Evolutionary conservation across 345 rosid species (phyloP).

Genomic region (Salix viminalis): DNA sequence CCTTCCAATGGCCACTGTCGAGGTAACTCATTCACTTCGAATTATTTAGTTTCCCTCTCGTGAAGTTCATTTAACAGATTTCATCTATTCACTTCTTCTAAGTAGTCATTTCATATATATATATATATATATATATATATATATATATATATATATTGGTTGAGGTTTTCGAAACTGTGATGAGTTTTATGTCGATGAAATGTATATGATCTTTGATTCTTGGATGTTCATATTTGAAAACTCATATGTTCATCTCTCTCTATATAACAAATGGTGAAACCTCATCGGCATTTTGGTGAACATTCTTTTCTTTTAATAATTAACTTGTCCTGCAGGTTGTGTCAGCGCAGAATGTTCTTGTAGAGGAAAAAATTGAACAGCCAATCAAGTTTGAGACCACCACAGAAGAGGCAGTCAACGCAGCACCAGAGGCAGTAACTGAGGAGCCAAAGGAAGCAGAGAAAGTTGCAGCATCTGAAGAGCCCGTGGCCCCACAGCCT

Average conservation of each 20-base stretch:
- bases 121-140: background rate
- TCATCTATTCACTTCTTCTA: background rate
- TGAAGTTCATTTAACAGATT: background rate
- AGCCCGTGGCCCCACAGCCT: background rate
- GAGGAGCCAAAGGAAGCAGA: conserved; percentile 7
- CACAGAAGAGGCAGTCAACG: conserved; percentile 19
- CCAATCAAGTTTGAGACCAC: conserved; percentile 17
- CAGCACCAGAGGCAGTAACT: conserved; percentile 2
- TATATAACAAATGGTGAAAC: background rate
- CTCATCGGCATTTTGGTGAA: background rate
- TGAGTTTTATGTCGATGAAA: background rate
- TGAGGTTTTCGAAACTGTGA: background rate
- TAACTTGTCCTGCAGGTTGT: conserved; percentile 42
- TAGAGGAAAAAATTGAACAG: conserved; percentile 41
- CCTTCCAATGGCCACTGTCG: conserved; percentile 51
- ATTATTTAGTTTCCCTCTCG: background rate
- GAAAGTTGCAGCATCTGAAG: conserved; percentile 6
- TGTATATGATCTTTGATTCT: background rate
- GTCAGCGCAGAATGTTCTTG: conserved; percentile 34
- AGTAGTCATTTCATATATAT: background rate
- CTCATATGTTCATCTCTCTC: background rate
- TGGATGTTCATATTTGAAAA: background rate
- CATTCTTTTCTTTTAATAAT: background rate
- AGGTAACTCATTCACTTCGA: conserved; percentile 31
- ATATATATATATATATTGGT: background rate